Conservation (phyloP, 164 flowering plant species). For the Tetracentron sinense region DNA sequence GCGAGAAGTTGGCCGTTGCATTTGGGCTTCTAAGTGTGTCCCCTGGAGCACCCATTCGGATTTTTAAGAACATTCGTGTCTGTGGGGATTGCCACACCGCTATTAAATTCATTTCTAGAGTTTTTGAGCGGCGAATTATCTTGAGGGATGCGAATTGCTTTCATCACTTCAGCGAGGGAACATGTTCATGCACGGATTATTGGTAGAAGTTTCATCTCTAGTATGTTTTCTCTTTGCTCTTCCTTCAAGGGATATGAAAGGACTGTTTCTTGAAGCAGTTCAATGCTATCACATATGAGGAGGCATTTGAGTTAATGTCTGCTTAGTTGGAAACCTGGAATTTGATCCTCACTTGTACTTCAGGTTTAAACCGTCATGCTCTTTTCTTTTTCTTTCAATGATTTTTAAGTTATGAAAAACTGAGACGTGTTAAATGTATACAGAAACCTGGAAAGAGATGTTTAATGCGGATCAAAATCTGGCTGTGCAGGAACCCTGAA, state of each 20-base stretch:
- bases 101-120: constrained; percentile 59
- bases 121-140: constrained; percentile 49
- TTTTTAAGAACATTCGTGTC: constrained; percentile 84
- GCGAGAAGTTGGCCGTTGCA: constrained; percentile 84
- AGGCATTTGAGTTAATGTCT: too few species aligned
- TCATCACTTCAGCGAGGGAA: constrained; percentile 75
- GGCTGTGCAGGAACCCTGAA: too few species aligned
- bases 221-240: background rate
- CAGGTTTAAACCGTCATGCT: too few species aligned
- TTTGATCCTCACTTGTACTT: too few species aligned
- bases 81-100: constrained; percentile 93
- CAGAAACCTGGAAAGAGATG: too few species aligned
- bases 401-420: too few species aligned
- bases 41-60: constrained; percentile 51
- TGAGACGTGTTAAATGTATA: too few species aligned
- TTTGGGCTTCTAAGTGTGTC: constrained; percentile 63
- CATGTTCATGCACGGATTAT: constrained; percentile 75
- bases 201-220: constrained; percentile 42
- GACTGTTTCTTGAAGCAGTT: too few species aligned
- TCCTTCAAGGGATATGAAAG: background rate
- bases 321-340: too few species aligned
- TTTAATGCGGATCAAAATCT: too few species aligned
- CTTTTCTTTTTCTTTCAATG: too few species aligned
- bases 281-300: too few species aligned
- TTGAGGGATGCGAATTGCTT: constrained; percentile 83